A percentile compares a stretch with the other conserved stretches of the same genome.
Conservation (phyloP, 1,284 basidiomycete species). For the Coniferiporia sulphurascens region DNA sequence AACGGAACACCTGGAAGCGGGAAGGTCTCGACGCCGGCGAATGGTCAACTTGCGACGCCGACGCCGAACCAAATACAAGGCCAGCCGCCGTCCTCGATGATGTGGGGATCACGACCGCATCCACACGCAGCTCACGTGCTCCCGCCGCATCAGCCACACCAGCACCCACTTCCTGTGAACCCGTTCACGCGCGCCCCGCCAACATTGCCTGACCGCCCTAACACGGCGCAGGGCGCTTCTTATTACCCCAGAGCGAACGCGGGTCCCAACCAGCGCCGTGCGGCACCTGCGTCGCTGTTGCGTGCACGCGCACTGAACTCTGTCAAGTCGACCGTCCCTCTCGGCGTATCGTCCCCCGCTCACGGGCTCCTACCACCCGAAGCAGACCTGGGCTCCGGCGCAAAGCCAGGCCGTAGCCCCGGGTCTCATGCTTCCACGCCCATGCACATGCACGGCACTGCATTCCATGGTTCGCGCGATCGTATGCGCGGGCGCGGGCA, state of each 20-base stretch:
- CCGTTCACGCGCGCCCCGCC: conserved; percentile 14
- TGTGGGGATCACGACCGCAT: not conserved
- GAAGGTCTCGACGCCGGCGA: conserved; percentile 16
- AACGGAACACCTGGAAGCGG: conserved; percentile 18
- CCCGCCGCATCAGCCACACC: conserved; percentile 2
- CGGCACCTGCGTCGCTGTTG: conserved; percentile 2
- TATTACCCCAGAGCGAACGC: not conserved
- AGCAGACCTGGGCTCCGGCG: not conserved
- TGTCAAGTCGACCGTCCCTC: conserved; percentile 3
- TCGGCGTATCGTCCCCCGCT: not conserved
- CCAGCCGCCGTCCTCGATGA: not conserved
- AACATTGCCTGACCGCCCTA: not conserved
- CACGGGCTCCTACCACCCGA: not conserved
- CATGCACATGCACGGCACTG: not conserved
- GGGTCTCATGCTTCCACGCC: not conserved
- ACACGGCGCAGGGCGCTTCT: not conserved
- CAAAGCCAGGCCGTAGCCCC: not conserved
- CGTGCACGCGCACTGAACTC: conserved; percentile 11
- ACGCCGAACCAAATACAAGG: not conserved
- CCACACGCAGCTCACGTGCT: not conserved
- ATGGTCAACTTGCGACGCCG: conserved; percentile 18
- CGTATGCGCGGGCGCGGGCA: not conserved
- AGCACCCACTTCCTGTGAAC: conserved; percentile 18
- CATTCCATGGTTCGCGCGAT: not conserved
- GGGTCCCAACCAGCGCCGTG: not conserved